phyloP scores from a whole-genome alignment of 306 rosid species.

The Cucurbita argyrosperma region DNA sequence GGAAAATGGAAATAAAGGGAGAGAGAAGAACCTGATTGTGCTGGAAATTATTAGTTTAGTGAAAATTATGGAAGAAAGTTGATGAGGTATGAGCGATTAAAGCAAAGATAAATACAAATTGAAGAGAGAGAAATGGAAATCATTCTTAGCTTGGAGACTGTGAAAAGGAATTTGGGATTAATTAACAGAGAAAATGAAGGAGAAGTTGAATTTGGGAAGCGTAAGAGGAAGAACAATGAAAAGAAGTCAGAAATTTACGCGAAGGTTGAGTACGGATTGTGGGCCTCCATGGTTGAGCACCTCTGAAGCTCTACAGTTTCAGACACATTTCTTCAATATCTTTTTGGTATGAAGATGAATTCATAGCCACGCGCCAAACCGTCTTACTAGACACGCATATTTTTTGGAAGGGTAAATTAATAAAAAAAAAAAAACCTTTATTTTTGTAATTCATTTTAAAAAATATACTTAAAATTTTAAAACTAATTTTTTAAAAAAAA shows the following conservation, averaged over 20 bases:
- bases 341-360: neutral
- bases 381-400: neutral
- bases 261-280: neutral
- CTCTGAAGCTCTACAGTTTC: neutral
- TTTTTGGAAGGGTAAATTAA: too few species aligned
- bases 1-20: neutral
- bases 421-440: too few species aligned
- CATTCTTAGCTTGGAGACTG: neutral
- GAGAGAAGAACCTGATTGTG: neutral
- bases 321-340: neutral
- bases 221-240: neutral
- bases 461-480: too few species aligned
- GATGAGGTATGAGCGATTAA: neutral
- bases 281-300: neutral
- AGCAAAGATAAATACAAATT: neutral
- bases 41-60: neutral
- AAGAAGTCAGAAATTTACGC: neutral
- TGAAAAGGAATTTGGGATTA: neutral
- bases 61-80: neutral
- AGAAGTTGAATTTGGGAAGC: too few species aligned
- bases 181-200: neutral
- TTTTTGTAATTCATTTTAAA: too few species aligned
- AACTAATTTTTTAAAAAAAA: too few species aligned
- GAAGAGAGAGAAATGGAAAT: neutral
- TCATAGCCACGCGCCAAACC: constrained; percentile 2